Conservation (phyloP, 2,329 filamentous ascomycete species). For the Aspergillus aculeatus region DNA sequence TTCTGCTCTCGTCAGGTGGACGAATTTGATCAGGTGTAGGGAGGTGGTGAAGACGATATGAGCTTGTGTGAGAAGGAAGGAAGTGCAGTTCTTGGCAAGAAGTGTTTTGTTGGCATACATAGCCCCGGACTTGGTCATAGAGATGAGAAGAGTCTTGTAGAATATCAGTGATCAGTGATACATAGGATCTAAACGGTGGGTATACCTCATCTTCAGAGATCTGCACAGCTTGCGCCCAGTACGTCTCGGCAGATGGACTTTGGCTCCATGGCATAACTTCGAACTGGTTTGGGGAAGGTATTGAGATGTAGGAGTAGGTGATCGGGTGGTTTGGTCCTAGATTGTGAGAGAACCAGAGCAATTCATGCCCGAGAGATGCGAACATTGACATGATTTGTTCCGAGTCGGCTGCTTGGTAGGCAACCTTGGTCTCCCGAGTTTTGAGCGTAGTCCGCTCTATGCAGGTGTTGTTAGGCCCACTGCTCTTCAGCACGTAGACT, state of each 20-base stretch:
- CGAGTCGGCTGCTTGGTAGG: conserved; percentile 32
- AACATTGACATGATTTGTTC: conserved; percentile 41
- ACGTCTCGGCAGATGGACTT: conserved; percentile 37
- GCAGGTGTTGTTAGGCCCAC: conserved; percentile 27
- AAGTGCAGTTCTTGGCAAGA: conserved; percentile 85
- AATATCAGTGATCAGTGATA: conserved; percentile 13
- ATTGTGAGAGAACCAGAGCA: conserved; percentile 40
- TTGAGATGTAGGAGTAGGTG: conserved; percentile 33
- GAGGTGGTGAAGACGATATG: conserved; percentile 92
- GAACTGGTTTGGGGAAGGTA: conserved; percentile 16
- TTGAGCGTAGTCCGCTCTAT: conserved; percentile 38
- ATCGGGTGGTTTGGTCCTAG: conserved; percentile 24
- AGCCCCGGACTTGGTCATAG: conserved; percentile 72
- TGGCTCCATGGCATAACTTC: conserved; percentile 29
- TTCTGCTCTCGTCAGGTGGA: conserved; percentile 69
- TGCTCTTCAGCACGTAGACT: conserved; percentile 44
- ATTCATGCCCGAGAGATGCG: conserved; percentile 33
- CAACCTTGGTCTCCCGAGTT: conserved; percentile 30
- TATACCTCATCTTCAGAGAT: conserved; percentile 43
- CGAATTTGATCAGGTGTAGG: conserved; percentile 89
- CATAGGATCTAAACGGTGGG: not conserved
- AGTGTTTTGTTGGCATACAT: conserved; percentile 74
- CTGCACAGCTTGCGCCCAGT: conserved; percentile 38
- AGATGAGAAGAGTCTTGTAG: conserved; percentile 53
- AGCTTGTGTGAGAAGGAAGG: conserved; percentile 74